A percentile compares a stretch with the other conserved stretches of the same genome.
Evolutionary conservation across 306 rosid species (phyloP).

Genomic region (Pueraria montana): DNA sequence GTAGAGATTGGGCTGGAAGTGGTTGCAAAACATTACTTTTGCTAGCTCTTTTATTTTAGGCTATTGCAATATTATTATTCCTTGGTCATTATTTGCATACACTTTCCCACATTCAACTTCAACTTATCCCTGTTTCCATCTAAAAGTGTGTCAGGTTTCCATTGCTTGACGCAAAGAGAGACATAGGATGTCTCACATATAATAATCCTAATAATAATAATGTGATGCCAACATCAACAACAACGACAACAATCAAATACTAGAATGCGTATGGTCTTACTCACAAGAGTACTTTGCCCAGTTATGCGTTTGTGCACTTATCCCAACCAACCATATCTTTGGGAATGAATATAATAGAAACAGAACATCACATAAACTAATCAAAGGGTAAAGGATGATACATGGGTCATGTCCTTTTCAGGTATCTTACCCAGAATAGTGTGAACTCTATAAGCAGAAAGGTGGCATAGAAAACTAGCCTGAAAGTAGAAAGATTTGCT

Average conservation of each 20-base stretch:
- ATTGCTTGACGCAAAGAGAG: constrained; percentile 42
- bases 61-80: constrained; percentile 1
- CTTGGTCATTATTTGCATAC: not conserved
- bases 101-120: constrained; percentile 13
- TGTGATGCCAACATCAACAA: not conserved
- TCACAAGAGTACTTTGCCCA: constrained; percentile 32
- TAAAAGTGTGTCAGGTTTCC: constrained; percentile 29
- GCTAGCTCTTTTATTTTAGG: not conserved
- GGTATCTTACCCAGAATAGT: constrained; percentile 42
- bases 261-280: constrained; percentile 25
- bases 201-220: not conserved
- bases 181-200: not conserved
- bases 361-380: not conserved
- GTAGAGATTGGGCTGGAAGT: not conserved
- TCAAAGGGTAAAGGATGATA: not conserved
- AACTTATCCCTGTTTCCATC: not conserved
- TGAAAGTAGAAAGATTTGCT: constrained; percentile 52
- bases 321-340: constrained; percentile 34
- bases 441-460: constrained; percentile 48
- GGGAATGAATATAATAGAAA: constrained; percentile 14
- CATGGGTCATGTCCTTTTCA: constrained; percentile 41
- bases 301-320: constrained; percentile 37
- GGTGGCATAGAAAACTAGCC: constrained; percentile 19
- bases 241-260: constrained; percentile 26
- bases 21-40: not conserved